Evolutionary conservation across 2,329 filamentous ascomycete genomes (phyloP).

Genomic region (Neocucurbitaria cava): DNA sequence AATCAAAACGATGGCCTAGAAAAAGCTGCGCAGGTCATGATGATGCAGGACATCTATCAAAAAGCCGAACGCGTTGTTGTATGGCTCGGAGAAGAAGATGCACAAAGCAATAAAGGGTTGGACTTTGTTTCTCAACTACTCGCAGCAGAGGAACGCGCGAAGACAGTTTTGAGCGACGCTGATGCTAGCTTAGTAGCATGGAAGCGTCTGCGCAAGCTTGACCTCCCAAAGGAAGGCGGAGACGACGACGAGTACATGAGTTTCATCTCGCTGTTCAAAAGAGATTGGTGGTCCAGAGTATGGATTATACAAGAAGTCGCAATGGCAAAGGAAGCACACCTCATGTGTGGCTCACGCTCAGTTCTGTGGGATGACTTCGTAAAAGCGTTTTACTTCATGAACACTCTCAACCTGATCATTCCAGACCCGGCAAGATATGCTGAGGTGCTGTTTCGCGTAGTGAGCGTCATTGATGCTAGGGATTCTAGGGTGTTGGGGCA

Average conservation of each 20-base stretch:
- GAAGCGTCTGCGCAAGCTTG: neutral
- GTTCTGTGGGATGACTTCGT: constrained; percentile 15
- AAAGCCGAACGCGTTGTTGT: constrained; percentile 25
- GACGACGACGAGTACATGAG: constrained; percentile 5
- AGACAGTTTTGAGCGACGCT: neutral
- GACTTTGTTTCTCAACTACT: constrained; percentile 8
- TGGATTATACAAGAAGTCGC: constrained; percentile 27
- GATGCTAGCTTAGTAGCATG: neutral
- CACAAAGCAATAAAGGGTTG: constrained; percentile 8
- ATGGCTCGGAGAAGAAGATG: constrained; percentile 33
- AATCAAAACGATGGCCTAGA: constrained; percentile 21
- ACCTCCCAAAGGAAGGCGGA: constrained; percentile 12
- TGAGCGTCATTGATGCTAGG: neutral
- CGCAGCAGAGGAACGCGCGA: neutral
- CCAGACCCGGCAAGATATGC: constrained; percentile 7
- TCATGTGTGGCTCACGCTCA: constrained; percentile 10
- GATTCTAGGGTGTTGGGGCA: neutral
- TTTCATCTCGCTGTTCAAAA: constrained; percentile 13
- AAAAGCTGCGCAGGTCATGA: constrained; percentile 14
- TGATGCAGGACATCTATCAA: constrained; percentile 36
- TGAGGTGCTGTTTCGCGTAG: constrained; percentile 5
- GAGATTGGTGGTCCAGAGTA: constrained; percentile 18
- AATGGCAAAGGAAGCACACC: constrained; percentile 2
- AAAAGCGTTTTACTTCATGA: constrained; percentile 10
- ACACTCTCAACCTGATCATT: neutral